Percentiles rank a stretch among this genome's conserved stretches.
Evolutionary conservation across 192 early-diverging fungal genomes (phyloP).

Genomic region (Podila minutissima): DNA sequence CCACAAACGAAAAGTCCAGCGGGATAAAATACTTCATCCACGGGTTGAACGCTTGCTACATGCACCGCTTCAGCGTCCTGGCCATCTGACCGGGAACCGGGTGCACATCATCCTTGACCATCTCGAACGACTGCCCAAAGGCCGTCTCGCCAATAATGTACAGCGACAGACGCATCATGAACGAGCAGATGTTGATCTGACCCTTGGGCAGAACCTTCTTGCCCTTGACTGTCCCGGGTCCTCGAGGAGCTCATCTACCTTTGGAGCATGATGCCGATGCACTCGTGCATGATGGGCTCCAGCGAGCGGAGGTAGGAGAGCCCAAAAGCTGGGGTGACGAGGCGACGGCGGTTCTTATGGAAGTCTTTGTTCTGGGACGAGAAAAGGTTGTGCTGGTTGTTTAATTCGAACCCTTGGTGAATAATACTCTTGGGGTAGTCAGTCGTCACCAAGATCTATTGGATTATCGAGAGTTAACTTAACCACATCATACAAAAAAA

Average conservation of each 20-base stretch:
- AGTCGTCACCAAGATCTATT: conserved; percentile 31
- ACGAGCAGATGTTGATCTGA: conserved; percentile 51
- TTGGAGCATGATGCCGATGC: conserved; percentile 22
- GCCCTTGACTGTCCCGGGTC: conserved; percentile 4
- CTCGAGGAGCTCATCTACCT: conserved; percentile 25
- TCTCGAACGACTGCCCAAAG: conserved; percentile 61
- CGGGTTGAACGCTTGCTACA: conserved; percentile 22
- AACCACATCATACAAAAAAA: no score
- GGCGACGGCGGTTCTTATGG: conserved; percentile 53
- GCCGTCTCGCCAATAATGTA: conserved; percentile 64
- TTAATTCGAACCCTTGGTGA: conserved; percentile 19
- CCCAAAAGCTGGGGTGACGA: conserved; percentile 61
- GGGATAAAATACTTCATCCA: conserved; percentile 22
- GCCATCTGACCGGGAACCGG: conserved; percentile 48
- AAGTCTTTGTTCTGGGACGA: conserved; percentile 46
- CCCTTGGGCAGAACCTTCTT: conserved; percentile 7
- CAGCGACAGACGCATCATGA: conserved; percentile 47
- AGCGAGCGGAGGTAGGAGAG: conserved; percentile 58
- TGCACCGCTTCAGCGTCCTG: conserved; percentile 28
- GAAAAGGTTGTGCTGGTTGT: conserved; percentile 33
- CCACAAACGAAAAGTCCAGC: conserved; percentile 25
- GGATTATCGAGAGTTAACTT: conserved; percentile 11
- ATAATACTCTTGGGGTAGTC: conserved; percentile 26
- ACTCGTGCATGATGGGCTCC: conserved; percentile 52
- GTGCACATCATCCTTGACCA: conserved; percentile 57